Conservation (phyloP, 176 grass and related monocot genomes). For the Hsuehochloa calcarea region DNA sequence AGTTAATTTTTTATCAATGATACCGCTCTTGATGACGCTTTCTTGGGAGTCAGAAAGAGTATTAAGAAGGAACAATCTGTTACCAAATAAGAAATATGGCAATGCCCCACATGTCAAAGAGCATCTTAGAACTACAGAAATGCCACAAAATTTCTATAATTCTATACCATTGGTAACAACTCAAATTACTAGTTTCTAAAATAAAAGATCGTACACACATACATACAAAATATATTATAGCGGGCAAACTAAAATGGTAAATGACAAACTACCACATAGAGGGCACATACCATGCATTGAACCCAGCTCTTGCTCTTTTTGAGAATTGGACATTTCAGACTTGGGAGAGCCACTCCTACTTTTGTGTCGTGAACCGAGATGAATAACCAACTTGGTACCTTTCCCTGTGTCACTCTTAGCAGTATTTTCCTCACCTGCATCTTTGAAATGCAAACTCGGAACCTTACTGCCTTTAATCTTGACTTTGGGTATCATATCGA, state of each 20-base stretch:
- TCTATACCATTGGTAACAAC: not conserved
- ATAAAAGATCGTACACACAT: not conserved
- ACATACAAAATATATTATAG: slow-evolving; percentile 27
- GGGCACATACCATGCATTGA: slow-evolving; percentile 60
- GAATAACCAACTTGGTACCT: slow-evolving; percentile 94
- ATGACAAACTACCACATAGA: slow-evolving; percentile 16
- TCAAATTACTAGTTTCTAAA: not conserved
- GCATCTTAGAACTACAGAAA: slow-evolving; percentile 11
- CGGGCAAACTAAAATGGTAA: slow-evolving; percentile 37
- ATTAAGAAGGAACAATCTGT: not conserved
- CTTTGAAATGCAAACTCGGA: slow-evolving; percentile 67
- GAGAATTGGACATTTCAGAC: slow-evolving; percentile 77
- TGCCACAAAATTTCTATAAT: not conserved
- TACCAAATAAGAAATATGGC: not conserved
- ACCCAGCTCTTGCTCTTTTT: slow-evolving; percentile 69
- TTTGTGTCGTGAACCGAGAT: slow-evolving; percentile 80
- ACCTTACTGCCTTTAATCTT: slow-evolving; percentile 69
- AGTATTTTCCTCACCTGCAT: slow-evolving; percentile 49
- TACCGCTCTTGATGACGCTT: not conserved
- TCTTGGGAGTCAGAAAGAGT: not conserved
- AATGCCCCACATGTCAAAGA: not conserved
- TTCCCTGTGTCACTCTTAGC: slow-evolving; percentile 59
- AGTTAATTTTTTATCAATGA: not conserved
- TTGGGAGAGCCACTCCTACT: slow-evolving; percentile 66
- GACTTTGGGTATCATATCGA: slow-evolving; percentile 57